Evolutionary conservation across 2,329 filamentous ascomycete genomes (phyloP).

Genomic region (Aspergillus carbonarius): DNA sequence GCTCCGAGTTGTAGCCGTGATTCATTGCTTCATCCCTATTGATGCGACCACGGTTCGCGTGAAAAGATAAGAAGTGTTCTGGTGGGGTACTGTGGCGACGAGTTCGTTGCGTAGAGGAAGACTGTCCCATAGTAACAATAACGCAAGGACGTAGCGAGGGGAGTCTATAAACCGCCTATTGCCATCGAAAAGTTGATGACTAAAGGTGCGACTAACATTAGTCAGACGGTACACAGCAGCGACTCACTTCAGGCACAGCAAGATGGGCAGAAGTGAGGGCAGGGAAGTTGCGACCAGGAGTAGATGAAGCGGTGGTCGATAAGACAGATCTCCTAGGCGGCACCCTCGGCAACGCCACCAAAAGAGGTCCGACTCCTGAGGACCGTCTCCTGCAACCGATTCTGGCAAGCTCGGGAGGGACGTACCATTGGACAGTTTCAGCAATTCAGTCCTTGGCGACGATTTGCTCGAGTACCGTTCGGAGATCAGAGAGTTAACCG

Average conservation of each 20-base stretch:
- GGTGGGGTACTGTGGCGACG: constrained; percentile 28
- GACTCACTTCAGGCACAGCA: background rate
- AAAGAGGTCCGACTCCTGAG: background rate
- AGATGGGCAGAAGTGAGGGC: background rate
- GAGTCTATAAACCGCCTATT: constrained; percentile 27
- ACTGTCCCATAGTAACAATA: constrained; percentile 45
- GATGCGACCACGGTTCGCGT: constrained; percentile 20
- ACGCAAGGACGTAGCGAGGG: constrained; percentile 20
- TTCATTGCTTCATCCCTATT: constrained; percentile 40
- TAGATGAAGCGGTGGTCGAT: constrained; percentile 1
- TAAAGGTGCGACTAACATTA: constrained; percentile 22
- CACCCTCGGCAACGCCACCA: constrained; percentile 6
- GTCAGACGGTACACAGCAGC: constrained; percentile 14
- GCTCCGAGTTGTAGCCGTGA: constrained; percentile 28
- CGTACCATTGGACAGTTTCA: constrained; percentile 20
- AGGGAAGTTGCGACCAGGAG: background rate
- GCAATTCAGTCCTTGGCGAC: background rate
- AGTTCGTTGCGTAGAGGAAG: constrained; percentile 42
- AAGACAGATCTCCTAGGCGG: constrained; percentile 8
- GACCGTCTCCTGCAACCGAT: background rate
- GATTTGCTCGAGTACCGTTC: background rate
- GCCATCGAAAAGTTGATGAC: constrained; percentile 31
- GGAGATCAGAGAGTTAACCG: background rate
- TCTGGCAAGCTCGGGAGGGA: background rate
- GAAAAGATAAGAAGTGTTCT: constrained; percentile 22